A percentile compares a stretch with the other conserved stretches of the same genome.
Conservation (phyloP, 768 basidiomycete genomes). For the Podaxis rugospora region DNA sequence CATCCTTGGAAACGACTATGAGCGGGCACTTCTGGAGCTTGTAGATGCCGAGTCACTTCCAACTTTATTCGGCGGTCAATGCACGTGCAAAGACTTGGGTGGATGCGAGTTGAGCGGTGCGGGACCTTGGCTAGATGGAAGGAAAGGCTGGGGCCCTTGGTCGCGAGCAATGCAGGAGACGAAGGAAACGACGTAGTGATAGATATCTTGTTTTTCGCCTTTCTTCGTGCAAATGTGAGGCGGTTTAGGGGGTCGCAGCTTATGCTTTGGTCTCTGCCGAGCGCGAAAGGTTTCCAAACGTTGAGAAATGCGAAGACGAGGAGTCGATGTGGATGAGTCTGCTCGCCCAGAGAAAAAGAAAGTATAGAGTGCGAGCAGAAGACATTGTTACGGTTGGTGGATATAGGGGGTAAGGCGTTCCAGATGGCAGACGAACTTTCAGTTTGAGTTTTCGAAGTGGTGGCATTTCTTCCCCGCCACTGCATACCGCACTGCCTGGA, state of each 20-base stretch:
- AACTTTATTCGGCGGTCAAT: slow-evolving; percentile 55
- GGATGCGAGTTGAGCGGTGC: slow-evolving; percentile 61
- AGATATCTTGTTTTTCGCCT: too few species aligned
- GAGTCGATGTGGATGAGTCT: neutral
- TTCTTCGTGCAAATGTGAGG: neutral
- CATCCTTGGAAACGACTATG: slow-evolving; percentile 60
- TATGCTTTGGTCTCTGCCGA: neutral
- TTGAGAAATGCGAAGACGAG: too few species aligned
- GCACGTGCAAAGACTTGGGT: slow-evolving; percentile 50
- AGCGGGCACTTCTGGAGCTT: slow-evolving; percentile 48
- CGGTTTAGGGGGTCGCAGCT: neutral
- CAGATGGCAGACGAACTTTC: too few species aligned
- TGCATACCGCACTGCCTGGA: too few species aligned
- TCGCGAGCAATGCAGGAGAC: slow-evolving; percentile 6
- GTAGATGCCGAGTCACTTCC: slow-evolving; percentile 66
- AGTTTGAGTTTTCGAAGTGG: too few species aligned
- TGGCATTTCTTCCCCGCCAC: too few species aligned
- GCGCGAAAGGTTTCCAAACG: neutral
- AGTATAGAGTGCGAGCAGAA: neutral
- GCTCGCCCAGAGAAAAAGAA: neutral
- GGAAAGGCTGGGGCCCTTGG: slow-evolving; percentile 45
- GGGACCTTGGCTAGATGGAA: slow-evolving; percentile 69
- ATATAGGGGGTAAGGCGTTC: too few species aligned
- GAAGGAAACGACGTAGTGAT: too few species aligned
- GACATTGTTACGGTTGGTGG: too few species aligned